Percentiles rank a stretch among this genome's conserved stretches.
These are phyloP conservation scores for Coleophoma cylindrospora DNA, from an alignment of 2,329 filamentous ascomycete genomes.

Conservation along the genomic window DNA sequence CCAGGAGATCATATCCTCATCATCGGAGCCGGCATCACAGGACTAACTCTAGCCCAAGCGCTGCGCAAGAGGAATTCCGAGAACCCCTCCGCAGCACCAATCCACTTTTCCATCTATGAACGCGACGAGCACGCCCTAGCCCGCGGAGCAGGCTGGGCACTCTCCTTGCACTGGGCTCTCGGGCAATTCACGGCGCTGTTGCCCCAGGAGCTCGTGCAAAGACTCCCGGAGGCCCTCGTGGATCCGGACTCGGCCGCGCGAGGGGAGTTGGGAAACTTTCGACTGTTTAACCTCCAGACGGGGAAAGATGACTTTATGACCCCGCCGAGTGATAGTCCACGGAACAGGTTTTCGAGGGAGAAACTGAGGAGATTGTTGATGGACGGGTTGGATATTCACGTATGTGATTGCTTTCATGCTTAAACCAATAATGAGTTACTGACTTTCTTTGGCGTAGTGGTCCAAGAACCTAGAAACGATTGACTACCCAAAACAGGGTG, in stretches of 20 bases:
- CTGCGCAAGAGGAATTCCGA: constrained; percentile 7
- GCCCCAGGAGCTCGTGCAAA: constrained; percentile 36
- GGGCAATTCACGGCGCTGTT: constrained; percentile 41
- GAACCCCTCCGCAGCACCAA: background rate
- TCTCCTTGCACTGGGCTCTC: constrained; percentile 18
- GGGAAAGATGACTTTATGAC: constrained; percentile 32
- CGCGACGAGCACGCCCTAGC: constrained; percentile 24
- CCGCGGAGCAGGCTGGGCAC: constrained; percentile 25
- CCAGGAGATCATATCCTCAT: constrained; percentile 17
- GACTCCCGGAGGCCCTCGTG: constrained; percentile 45
- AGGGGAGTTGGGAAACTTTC: constrained; percentile 41
- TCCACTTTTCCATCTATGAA: constrained; percentile 34
- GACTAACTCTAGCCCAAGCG: constrained; percentile 24
- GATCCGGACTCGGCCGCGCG: constrained; percentile 40
- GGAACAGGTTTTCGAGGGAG: constrained; percentile 25
- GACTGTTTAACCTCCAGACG: constrained; percentile 50
- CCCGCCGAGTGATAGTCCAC: constrained; percentile 23
- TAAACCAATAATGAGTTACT: constrained; percentile 9
- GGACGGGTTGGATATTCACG: constrained; percentile 27
- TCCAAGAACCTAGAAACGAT: constrained; percentile 30
- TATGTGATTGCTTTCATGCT: constrained; percentile 5
- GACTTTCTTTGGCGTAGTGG: constrained; percentile 23
- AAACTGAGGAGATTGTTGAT: constrained; percentile 28
- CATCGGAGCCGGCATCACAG: constrained; percentile 25
- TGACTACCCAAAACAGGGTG: constrained; percentile 24